A percentile compares a stretch with the other conserved stretches of the same genome.
These are phyloP conservation scores for Jimgerdemannia lactiflua DNA, from an alignment of 192 early-diverging fungal genomes.

Conservation along the genomic window DNA sequence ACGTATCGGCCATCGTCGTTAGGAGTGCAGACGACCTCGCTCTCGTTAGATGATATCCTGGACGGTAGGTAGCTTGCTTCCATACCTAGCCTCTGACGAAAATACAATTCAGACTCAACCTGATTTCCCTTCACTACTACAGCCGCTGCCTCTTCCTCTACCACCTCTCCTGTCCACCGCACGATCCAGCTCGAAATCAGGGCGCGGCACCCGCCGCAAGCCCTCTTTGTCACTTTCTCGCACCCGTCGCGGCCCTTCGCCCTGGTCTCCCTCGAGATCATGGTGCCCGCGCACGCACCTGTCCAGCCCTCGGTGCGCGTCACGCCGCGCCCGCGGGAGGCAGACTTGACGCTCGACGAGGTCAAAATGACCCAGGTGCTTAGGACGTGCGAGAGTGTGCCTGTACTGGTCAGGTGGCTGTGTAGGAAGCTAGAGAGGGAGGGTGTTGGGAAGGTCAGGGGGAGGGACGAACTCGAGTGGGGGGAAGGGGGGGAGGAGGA, in stretches of 20 bases:
- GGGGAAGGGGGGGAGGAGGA: background rate
- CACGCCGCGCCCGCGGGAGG: background rate
- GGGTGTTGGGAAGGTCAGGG: background rate
- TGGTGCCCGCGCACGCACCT: background rate
- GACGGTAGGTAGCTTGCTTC: background rate
- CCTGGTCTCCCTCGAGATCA: slow-evolving; percentile 1
- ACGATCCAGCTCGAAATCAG: slow-evolving; percentile 7
- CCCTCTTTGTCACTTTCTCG: background rate
- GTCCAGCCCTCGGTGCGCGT: background rate
- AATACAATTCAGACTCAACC: no score
- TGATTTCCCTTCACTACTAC: no score
- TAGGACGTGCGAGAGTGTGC: slow-evolving; percentile 26
- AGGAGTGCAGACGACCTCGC: background rate
- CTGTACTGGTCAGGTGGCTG: slow-evolving; percentile 32
- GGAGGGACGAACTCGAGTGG: background rate
- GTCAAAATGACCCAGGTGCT: slow-evolving; percentile 26
- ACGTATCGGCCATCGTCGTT: slow-evolving; percentile 2
- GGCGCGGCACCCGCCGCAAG: background rate
- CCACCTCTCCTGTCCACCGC: background rate
- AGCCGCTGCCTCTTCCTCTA: slow-evolving; percentile 21
- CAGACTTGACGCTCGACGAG: slow-evolving; percentile 11
- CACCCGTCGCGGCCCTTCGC: background rate
- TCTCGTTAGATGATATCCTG: background rate
- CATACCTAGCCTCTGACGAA: no score
- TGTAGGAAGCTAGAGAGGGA: slow-evolving; percentile 15